phyloP scores from a whole-genome alignment of 106 monocot genomes.

The Acorus calamus region DNA sequence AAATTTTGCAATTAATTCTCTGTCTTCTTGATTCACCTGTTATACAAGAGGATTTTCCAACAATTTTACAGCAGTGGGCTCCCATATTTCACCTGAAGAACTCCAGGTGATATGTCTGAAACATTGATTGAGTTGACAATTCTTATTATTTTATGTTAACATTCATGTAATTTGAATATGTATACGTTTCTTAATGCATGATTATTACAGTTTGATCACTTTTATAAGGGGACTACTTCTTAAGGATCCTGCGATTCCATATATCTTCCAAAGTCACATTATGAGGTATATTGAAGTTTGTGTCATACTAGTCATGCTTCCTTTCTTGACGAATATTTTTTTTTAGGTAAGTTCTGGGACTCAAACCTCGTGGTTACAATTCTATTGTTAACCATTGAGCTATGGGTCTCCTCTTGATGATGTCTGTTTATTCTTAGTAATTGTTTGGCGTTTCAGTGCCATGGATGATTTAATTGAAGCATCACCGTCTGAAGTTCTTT shows the following conservation, averaged over 20 bases:
- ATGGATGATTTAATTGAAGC: slow-evolving; percentile 54
- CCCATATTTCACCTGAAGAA: slow-evolving; percentile 55
- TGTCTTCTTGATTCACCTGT: slow-evolving; percentile 50
- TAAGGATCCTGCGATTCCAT: slow-evolving; percentile 35
- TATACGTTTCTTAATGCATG: slow-evolving; percentile 4
- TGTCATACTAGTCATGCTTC: background rate
- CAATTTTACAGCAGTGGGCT: slow-evolving; percentile 27
- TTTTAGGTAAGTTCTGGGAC: too few species aligned
- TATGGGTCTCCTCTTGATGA: background rate
- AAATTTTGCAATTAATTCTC: slow-evolving; percentile 48
- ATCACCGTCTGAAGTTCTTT: slow-evolving; percentile 44
- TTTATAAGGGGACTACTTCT: slow-evolving; percentile 54
- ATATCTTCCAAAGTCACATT: slow-evolving; percentile 41
- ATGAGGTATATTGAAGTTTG: slow-evolving; percentile 33
- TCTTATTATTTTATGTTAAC: background rate
- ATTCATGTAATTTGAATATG: background rate
- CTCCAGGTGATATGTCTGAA: slow-evolving; percentile 33
- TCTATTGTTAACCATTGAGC: too few species aligned
- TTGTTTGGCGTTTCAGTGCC: slow-evolving; percentile 25
- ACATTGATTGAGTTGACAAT: background rate
- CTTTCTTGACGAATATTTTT: too few species aligned
- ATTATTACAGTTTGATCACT: slow-evolving; percentile 36
- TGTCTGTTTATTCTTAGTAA: background rate
- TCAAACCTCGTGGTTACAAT: too few species aligned
- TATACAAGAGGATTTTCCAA: slow-evolving; percentile 25